Evolutionary conservation across 192 early-diverging fungal genomes (phyloP).

Genomic region (Thamnidium elegans): DNA sequence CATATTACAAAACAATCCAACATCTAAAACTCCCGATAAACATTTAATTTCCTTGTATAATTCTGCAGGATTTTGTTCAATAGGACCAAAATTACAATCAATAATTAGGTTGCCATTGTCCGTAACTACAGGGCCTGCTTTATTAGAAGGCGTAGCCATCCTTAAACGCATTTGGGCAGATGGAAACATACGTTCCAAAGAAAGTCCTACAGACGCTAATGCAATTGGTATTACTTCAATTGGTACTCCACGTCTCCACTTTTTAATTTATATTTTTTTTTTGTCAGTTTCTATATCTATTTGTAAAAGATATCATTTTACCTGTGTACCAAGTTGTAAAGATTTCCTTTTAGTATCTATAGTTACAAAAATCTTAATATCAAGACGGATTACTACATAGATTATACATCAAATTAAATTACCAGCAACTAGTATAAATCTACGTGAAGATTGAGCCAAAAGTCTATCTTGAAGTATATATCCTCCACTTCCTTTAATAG

Average conservation of each 20-base stretch:
- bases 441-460: conserved; percentile 75
- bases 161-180: conserved; percentile 63
- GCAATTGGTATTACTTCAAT: conserved; percentile 88
- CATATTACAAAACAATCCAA: conserved; percentile 89
- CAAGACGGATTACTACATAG: background rate
- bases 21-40: conserved; percentile 88
- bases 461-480: conserved; percentile 93
- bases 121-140: conserved; percentile 94
- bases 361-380: background rate
- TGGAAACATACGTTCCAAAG: conserved; percentile 26
- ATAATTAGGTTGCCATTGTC: conserved; percentile 93
- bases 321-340: conserved; percentile 28
- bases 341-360: conserved; percentile 84
- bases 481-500: conserved; percentile 86
- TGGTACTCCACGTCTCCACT: conserved; percentile 83
- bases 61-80: conserved; percentile 50
- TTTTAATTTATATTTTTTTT: background rate
- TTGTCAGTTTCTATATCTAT: background rate
- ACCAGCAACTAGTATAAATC: conserved; percentile 84
- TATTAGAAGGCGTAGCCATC: conserved; percentile 60
- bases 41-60: conserved; percentile 54
- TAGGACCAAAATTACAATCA: conserved; percentile 77
- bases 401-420: background rate
- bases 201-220: conserved; percentile 60
- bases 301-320: background rate